Base-by-base conservation (phyloP, 2,329 filamentous ascomycete species). In the Orbilia brochopaga region DNA sequence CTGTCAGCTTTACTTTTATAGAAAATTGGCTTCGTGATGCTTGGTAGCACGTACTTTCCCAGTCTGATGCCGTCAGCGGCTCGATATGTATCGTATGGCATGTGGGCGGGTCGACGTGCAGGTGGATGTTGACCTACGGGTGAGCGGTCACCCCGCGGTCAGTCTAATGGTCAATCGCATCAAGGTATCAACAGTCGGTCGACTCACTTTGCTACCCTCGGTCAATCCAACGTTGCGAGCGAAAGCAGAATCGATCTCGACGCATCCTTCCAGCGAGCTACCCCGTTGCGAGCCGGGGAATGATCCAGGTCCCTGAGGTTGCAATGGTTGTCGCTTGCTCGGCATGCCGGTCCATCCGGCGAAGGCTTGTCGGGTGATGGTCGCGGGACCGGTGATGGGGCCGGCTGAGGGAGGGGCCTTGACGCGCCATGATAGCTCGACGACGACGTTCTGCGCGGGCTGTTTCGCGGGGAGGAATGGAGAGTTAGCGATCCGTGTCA, bases 281-380 rank as follows among this genome's bases (percentile, higher is more conserved):
- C 35, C 66, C 58, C 24, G 69, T 55, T 55, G 74, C 65, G 46
- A 75, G 70, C 32, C 74, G 52, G 69, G 69, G 35, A 73, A 73
- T 11, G 69, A 73, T 30, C 62, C 62, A 23, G 69, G 55, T 17
- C 66, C 66, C 44, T 70, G 66, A 13, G 60, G 54, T 32, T 73
- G 69, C 17, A 88, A 86, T 75, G 90, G 82, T 79, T 87, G 90
- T 78, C 90, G 87, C 83, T 92, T 95, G 83, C 92, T 97, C 75
- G 92, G 90, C 91, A 99, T 95, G 76, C 94, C 94, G 10, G 94
- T 97, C 94, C 94, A 99, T 79, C 94, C 94, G 69, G 96, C 84
- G 79, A 90, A 99, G 76, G 95, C 84, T 53, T 73, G 69, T 37
- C 69, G 55, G 53, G 90, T 95, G 77, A 85, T 60, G n/a, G 75